Base-by-base conservation (phyloP, 148 eudicot species). In the Amaranthus palmeri region DNA sequence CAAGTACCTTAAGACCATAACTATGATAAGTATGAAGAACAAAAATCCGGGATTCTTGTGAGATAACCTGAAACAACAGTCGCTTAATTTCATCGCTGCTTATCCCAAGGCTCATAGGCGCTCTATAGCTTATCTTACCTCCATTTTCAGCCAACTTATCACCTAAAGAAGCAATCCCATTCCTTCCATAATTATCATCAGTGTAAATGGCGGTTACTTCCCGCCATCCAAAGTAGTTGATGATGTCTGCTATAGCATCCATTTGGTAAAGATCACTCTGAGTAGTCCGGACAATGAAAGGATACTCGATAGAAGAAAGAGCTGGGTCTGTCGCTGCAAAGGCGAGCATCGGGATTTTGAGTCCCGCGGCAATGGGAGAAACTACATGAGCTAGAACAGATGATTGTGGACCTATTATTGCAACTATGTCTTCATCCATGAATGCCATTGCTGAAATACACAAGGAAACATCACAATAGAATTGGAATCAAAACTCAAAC, bases 381-480 rank as follows among this genome's bases (percentile, higher is more conserved):
- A 89, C 61, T 17, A 82, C 79, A 76, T 85, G 86, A 54, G 95
- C 87, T 36, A 77, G 73, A 5, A 54, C 87, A 52, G 95, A 87
- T 45, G 88, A 82, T 59, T 87, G 88, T 52, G 95, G 95, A 53
- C 92, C 96, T 40, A 92, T 81, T 40, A 86, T 81, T 54, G 96
- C 96, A 54, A 90, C 86, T 0, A 79, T 71, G 7, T 90, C 83
- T 11, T 49, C 70, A 81, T 79, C 96, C 88, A 92, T 85, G 72
- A 87, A 76, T 74, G 78, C 77, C 83, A 92, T 72, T 80, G 97
- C 97, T 92, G 90, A 72, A 67, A 65, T 17, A 74, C 67, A 7
- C 8, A 74, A 72, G 17, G 12, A 68, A 59, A 55, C 36, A 61
- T 40, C 0, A 64, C 7, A 13, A 18, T 70, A 45, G 54, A 46